Conservation (phyloP, 306 rosid genomes). For the Vigna mungo region DNA sequence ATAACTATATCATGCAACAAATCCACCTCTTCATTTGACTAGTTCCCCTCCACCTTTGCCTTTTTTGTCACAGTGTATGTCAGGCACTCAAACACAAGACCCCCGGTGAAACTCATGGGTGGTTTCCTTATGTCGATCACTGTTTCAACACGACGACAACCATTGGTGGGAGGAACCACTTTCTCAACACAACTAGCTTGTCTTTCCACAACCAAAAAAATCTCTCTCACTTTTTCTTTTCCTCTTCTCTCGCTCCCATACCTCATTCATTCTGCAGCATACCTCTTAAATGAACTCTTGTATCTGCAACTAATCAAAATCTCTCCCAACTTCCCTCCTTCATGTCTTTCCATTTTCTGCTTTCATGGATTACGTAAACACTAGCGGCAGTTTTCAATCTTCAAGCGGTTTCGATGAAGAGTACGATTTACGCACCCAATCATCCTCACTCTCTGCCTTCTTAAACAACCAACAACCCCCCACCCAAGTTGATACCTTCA, state of each 20-base stretch:
- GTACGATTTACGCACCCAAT: slow-evolving; percentile 76
- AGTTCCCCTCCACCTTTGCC: slow-evolving; percentile 54
- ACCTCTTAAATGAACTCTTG: slow-evolving; percentile 45
- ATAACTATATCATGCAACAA: slow-evolving; percentile 71
- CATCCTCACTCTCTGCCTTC: slow-evolving; percentile 59
- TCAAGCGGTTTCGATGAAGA: slow-evolving; percentile 88
- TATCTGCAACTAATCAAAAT: slow-evolving; percentile 42
- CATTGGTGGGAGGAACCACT: slow-evolving; percentile 38
- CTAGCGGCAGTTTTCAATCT: slow-evolving; percentile 75
- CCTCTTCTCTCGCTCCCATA: slow-evolving; percentile 19
- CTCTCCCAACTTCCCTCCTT: slow-evolving; percentile 12
- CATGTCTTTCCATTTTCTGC: slow-evolving; percentile 49
- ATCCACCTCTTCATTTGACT: slow-evolving; percentile 65
- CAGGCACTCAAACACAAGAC: slow-evolving; percentile 65
- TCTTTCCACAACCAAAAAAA: slow-evolving; percentile 46
- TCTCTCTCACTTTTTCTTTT: not conserved
- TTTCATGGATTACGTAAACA: slow-evolving; percentile 78
- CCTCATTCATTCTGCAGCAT: not conserved
- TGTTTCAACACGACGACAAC: slow-evolving; percentile 43
- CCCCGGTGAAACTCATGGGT: slow-evolving; percentile 65
- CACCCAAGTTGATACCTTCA: slow-evolving; percentile 45
- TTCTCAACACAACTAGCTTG: slow-evolving; percentile 38
- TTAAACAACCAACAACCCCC: slow-evolving; percentile 40
- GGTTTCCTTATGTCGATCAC: slow-evolving; percentile 65
- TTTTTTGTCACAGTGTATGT: slow-evolving; percentile 75